Evolutionary conservation across 176 grass and related monocot genomes (phyloP).

Genomic region (Carex scoparia): DNA sequence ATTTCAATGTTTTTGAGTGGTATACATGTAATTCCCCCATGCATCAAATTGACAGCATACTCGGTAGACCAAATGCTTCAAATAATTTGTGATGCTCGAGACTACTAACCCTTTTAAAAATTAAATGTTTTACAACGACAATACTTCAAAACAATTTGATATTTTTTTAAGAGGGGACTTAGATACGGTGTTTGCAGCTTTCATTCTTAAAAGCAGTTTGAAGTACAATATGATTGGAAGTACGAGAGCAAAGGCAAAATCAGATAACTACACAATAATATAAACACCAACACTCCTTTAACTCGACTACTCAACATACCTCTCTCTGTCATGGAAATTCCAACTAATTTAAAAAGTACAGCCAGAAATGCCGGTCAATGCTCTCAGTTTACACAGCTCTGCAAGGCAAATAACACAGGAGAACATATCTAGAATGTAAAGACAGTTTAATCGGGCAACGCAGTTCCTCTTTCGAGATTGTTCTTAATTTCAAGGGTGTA

Average conservation of each 20-base stretch:
- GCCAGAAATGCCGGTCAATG: not conserved
- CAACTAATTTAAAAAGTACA: slow-evolving; percentile 1
- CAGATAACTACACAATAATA: not conserved
- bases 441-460: slow-evolving; percentile 59
- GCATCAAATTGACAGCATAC: no score
- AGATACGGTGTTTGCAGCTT: no score
- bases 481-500: slow-evolving; percentile 99
- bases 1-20: no score
- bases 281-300: not conserved
- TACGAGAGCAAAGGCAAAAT: not conserved
- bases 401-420: not conserved
- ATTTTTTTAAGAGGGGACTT: no score
- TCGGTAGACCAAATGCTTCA: no score
- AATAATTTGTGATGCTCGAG: no score
- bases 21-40: no score
- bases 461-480: slow-evolving; percentile 88
- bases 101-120: no score
- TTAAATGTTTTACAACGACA: no score
- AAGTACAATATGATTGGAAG: not conserved
- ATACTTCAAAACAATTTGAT: no score
- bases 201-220: no score
- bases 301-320: not conserved
- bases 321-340: not conserved
- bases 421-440: not conserved
- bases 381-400: not conserved